phyloP scores from a whole-genome alignment of 164 flowering plant genomes.

The Platanus orientalis region DNA sequence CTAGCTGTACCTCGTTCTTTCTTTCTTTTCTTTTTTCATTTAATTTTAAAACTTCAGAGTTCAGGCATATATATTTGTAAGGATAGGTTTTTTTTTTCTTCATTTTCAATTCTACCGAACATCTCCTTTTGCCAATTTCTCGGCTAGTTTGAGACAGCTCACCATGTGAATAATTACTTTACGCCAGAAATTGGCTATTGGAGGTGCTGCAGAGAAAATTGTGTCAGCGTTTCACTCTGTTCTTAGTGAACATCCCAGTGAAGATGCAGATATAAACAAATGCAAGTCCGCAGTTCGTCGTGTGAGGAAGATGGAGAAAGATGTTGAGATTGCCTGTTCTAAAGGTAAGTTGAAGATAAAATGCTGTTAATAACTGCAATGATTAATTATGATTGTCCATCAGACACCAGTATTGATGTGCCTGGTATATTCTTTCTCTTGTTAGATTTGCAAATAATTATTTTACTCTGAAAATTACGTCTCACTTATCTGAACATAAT shows the following conservation, averaged over 20 bases:
- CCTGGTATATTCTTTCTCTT: background rate
- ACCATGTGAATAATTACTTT: slow-evolving; percentile 8
- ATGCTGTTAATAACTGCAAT: background rate
- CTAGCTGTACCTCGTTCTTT: background rate
- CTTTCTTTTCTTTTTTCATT: background rate
- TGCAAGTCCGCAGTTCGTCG: slow-evolving; percentile 72
- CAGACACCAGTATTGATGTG: background rate
- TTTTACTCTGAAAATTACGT: background rate
- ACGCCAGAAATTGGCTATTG: slow-evolving; percentile 75
- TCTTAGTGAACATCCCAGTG: slow-evolving; percentile 54
- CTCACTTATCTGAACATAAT: background rate
- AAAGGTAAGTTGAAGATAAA: slow-evolving; percentile 39
- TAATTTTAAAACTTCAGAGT: background rate
- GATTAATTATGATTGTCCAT: background rate
- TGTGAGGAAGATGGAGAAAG: slow-evolving; percentile 82
- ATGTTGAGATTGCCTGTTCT: slow-evolving; percentile 58
- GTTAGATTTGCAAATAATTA: background rate
- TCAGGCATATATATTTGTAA: background rate
- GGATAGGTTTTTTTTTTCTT: too few relatives aligned
- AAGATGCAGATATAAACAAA: slow-evolving; percentile 68
- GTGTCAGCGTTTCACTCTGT: slow-evolving; percentile 84
- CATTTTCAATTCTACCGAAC: background rate
- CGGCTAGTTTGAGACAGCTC: background rate
- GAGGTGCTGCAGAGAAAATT: slow-evolving; percentile 82
- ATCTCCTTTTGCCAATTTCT: background rate